phyloP scores from a whole-genome alignment of 2,329 filamentous ascomycete genomes.

The Arthrinium puccinioides region DNA sequence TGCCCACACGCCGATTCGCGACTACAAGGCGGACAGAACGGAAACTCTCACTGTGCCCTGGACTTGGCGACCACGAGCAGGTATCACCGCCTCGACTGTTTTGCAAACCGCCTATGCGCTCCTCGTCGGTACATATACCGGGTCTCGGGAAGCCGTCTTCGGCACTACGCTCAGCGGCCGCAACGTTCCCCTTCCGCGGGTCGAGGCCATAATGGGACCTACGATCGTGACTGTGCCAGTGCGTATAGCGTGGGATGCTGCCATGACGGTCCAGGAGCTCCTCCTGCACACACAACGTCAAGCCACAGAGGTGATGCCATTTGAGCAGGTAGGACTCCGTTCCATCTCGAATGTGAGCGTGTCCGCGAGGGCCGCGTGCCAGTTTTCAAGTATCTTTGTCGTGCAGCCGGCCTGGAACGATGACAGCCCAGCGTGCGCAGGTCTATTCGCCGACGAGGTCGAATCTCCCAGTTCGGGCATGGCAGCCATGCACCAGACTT shows the following conservation, averaged over 20 bases:
- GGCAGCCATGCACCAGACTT: background rate
- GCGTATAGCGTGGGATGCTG: constrained; percentile 21
- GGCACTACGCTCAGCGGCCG: constrained; percentile 32
- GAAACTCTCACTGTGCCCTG: constrained; percentile 17
- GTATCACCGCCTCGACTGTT: background rate
- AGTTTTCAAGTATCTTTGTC: constrained; percentile 1
- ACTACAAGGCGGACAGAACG: background rate
- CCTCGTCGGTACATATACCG: background rate
- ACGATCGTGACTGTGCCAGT: constrained; percentile 34
- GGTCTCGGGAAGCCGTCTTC: constrained; percentile 17
- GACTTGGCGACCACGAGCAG: too few relatives aligned
- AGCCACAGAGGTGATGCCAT: background rate
- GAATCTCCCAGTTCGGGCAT: background rate
- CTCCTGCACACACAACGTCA: constrained; percentile 23
- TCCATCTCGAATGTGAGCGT: background rate
- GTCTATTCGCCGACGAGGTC: background rate
- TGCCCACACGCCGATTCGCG: constrained; percentile 3
- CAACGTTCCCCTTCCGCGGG: constrained; percentile 6
- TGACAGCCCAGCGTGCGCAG: background rate
- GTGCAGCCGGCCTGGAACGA: background rate
- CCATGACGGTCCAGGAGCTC: constrained; percentile 27
- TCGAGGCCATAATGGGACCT: constrained; percentile 10
- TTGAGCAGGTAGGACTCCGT: constrained; percentile 2
- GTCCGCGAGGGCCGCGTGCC: constrained; percentile 1
- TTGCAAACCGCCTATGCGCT: background rate